Conservation (phyloP, 192 early-diverging fungal species). For the Coemansia sp. region DNA sequence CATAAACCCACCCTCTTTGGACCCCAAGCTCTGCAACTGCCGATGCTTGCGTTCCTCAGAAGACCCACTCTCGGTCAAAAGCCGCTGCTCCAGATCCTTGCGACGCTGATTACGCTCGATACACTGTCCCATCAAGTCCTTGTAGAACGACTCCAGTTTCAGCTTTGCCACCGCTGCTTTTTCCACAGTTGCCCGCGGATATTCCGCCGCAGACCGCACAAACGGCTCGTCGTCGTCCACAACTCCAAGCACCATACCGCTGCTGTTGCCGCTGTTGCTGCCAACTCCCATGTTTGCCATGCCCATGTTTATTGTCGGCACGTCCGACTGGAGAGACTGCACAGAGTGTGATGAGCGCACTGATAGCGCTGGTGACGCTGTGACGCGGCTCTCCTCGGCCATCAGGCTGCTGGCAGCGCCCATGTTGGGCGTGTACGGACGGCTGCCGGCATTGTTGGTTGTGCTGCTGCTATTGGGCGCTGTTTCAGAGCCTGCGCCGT, state of each 20-base stretch:
- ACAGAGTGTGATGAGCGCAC: slow-evolving; percentile 47
- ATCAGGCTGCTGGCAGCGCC: slow-evolving; percentile 29
- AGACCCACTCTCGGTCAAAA: slow-evolving; percentile 72
- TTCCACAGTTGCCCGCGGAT: slow-evolving; percentile 79
- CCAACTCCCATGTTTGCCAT: slow-evolving; percentile 53
- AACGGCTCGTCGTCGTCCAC: slow-evolving; percentile 57
- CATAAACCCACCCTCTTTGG: slow-evolving; percentile 93
- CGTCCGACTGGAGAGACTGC: slow-evolving; percentile 52
- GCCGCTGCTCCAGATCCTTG: slow-evolving; percentile 75
- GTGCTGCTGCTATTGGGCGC: slow-evolving; percentile 52
- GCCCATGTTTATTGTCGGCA: slow-evolving; percentile 49
- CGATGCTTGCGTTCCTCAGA: slow-evolving; percentile 83
- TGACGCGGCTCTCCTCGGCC: slow-evolving; percentile 28
- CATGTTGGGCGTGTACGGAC: slow-evolving; percentile 49
- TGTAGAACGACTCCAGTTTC: slow-evolving; percentile 92
- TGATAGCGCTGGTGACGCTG: slow-evolving; percentile 47
- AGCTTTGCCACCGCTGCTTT: slow-evolving; percentile 86
- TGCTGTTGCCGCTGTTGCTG: slow-evolving; percentile 19
- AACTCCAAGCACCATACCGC: slow-evolving; percentile 4
- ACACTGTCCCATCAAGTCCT: slow-evolving; percentile 81
- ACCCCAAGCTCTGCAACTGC: slow-evolving; percentile 73
- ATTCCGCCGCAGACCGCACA: slow-evolving; percentile 72
- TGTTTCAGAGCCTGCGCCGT: slow-evolving; percentile 37
- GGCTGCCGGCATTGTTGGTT: slow-evolving; percentile 40
- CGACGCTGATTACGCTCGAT: slow-evolving; percentile 80